phyloP scores from a whole-genome alignment of 129 eudicot species.

The Lactuca saligna region DNA sequence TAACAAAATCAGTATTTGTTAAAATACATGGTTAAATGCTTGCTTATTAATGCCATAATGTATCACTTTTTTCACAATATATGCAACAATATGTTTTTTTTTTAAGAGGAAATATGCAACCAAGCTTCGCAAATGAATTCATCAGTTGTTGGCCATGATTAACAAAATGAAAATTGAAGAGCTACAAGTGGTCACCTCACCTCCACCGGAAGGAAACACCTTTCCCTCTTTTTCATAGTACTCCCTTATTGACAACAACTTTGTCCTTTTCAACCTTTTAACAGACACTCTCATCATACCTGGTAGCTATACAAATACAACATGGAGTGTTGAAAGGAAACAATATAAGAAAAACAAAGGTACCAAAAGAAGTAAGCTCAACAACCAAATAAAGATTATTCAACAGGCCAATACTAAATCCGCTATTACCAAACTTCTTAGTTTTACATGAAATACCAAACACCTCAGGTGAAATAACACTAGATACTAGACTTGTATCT shows the following conservation, averaged over 20 bases:
- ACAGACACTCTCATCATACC: conserved; percentile 53
- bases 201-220: conserved; percentile 37
- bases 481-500: not conserved
- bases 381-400: not conserved
- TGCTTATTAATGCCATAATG: too few relatives aligned
- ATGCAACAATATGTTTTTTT: too few relatives aligned
- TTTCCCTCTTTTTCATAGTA: conserved; percentile 52
- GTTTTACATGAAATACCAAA: not conserved
- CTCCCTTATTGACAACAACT: conserved; percentile 55
- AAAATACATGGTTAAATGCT: too few relatives aligned
- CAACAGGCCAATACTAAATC: too few relatives aligned
- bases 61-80: too few relatives aligned
- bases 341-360: too few relatives aligned
- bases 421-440: not conserved
- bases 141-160: not conserved
- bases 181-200: conserved; percentile 56
- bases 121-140: not conserved
- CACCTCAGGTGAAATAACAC: not conserved
- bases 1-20: too few relatives aligned
- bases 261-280: conserved; percentile 33
- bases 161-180: conserved; percentile 17
- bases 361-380: too few relatives aligned
- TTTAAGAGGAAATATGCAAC: too few relatives aligned
- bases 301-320: conserved; percentile 52
- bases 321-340: too few relatives aligned